These are phyloP conservation scores for Pyrus hybrid DNA, from an alignment of 331 rosid species.

Conservation along the genomic window DNA sequence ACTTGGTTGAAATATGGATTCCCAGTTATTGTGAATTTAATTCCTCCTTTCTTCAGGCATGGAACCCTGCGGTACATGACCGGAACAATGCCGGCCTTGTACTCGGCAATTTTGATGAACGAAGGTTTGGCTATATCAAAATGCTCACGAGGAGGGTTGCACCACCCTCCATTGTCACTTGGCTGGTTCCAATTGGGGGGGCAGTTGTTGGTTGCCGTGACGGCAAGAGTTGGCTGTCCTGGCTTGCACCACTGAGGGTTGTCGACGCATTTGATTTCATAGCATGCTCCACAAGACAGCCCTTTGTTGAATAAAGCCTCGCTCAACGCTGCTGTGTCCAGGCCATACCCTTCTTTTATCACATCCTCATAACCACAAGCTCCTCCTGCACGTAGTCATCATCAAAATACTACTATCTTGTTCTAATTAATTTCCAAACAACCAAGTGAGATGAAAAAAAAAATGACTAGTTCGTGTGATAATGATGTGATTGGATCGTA, in stretches of 20 bases:
- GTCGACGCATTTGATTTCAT: constrained; percentile 51
- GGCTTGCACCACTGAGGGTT: constrained; percentile 45
- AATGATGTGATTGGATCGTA: too few species aligned
- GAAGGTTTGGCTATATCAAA: constrained; percentile 68
- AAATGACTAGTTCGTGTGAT: too few species aligned
- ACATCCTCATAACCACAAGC: constrained; percentile 85
- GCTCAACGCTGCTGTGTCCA: constrained; percentile 64
- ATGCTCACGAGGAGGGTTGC: constrained; percentile 71
- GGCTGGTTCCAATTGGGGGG: constrained; percentile 40
- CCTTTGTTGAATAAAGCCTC: constrained; percentile 52
- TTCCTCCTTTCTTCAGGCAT: constrained; percentile 62
- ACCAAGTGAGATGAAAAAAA: too few species aligned
- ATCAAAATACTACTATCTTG: neutral
- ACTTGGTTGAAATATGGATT: constrained; percentile 62
- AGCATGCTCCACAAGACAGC: constrained; percentile 63
- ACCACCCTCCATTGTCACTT: constrained; percentile 72
- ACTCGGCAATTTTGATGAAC: constrained; percentile 42
- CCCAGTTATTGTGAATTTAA: constrained; percentile 58
- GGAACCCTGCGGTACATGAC: constrained; percentile 65
- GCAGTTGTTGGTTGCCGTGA: constrained; percentile 64
- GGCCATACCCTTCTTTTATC: constrained; percentile 59
- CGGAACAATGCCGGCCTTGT: constrained; percentile 54
- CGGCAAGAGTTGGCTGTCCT: constrained; percentile 33
- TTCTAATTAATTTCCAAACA: too few species aligned
- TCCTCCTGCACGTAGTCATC: constrained; percentile 36